Evolutionary conservation across 2,329 filamentous ascomycete species (phyloP).

Genomic region (Fusarium cyanostomum): DNA sequence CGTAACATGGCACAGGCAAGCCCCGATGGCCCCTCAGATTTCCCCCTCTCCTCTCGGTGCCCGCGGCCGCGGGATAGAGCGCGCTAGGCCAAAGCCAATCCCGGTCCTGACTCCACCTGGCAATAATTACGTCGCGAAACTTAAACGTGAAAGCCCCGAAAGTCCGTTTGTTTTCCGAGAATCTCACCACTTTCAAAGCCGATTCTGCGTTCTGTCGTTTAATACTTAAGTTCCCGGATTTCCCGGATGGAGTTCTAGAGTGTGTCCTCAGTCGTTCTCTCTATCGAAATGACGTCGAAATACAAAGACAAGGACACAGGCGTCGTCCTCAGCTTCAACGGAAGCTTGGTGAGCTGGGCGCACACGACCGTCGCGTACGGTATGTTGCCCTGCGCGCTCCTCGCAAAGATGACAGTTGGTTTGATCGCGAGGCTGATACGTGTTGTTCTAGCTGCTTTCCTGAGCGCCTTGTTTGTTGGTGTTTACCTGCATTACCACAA

Average conservation of each 20-base stretch:
- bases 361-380: slow-evolving; percentile 88
- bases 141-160: slow-evolving; percentile 43
- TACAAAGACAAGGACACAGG: slow-evolving; percentile 74
- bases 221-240: slow-evolving; percentile 41
- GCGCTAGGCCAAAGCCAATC: slow-evolving; percentile 34
- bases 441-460: slow-evolving; percentile 73
- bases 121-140: slow-evolving; percentile 42
- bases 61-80: slow-evolving; percentile 33
- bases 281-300: slow-evolving; percentile 50
- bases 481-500: slow-evolving; percentile 89
- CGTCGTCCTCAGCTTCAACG: slow-evolving; percentile 74
- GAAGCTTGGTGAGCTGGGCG: slow-evolving; percentile 88
- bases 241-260: slow-evolving; percentile 45
- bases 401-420: not conserved
- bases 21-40: slow-evolving; percentile 6
- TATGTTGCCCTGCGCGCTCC: slow-evolving; percentile 52
- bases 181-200: slow-evolving; percentile 41
- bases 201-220: slow-evolving; percentile 27
- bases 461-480: slow-evolving; percentile 86
- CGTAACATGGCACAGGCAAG: slow-evolving; percentile 1
- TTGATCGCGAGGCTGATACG: slow-evolving; percentile 32
- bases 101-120: slow-evolving; percentile 28
- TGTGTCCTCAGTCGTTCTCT: slow-evolving; percentile 32
- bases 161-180: slow-evolving; percentile 33
- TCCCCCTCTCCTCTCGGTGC: slow-evolving; percentile 8